A percentile compares a stretch with the other conserved stretches of the same genome.
Conservation (phyloP, 208 protist genomes). For the Trypanosoma theileri region DNA sequence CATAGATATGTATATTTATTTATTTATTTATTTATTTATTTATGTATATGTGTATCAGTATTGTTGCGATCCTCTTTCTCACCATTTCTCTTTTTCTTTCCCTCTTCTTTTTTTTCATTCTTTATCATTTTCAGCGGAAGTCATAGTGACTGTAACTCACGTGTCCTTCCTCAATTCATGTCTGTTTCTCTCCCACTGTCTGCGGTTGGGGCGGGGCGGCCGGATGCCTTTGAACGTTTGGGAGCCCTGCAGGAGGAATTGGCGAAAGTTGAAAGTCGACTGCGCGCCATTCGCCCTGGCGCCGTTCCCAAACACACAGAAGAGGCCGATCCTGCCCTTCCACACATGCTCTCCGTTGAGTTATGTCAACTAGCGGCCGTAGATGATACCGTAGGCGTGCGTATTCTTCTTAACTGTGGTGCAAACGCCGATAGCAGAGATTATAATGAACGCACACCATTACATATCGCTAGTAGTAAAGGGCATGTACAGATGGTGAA, state of each 20-base stretch:
- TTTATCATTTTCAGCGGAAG: no score
- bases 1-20: neutral
- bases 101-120: no score
- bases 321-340: constrained; percentile 50
- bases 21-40: neutral
- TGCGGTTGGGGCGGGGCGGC: constrained; percentile 29
- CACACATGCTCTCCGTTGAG: constrained; percentile 78
- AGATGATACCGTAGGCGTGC: constrained; percentile 64
- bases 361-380: constrained; percentile 74
- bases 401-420: constrained; percentile 68
- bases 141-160: no score
- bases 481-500: constrained; percentile 54
- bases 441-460: constrained; percentile 76
- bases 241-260: constrained; percentile 76
- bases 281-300: constrained; percentile 9
- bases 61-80: no score
- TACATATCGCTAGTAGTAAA: constrained; percentile 78
- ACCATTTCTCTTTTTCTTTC: no score
- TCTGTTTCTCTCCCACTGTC: neutral
- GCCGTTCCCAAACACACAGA: constrained; percentile 20
- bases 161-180: neutral
- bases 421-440: constrained; percentile 77
- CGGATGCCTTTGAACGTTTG: constrained; percentile 72
- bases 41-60: neutral
- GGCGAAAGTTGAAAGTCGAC: constrained; percentile 60